Conservation (phyloP, 345 rosid genomes). For the Gossypium herbaceum region DNA sequence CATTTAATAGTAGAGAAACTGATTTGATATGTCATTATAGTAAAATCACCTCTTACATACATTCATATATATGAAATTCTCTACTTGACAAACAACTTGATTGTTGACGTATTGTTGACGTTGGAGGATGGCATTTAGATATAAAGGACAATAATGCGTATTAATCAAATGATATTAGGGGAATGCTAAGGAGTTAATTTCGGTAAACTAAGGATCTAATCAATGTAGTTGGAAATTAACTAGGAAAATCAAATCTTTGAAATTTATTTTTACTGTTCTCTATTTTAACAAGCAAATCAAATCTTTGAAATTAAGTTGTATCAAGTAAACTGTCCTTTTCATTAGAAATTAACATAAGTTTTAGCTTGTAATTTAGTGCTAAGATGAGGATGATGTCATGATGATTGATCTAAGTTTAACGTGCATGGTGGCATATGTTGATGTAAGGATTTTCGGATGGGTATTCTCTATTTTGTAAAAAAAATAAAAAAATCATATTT, state of each 20-base stretch:
- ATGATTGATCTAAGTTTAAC: too few relatives aligned
- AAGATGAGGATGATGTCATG: too few relatives aligned
- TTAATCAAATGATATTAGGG: neutral
- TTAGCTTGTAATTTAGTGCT: too few relatives aligned
- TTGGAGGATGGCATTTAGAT: neutral
- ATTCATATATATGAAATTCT: neutral
- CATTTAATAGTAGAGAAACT: too few relatives aligned
- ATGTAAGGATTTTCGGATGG: too few relatives aligned
- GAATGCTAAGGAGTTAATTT: neutral
- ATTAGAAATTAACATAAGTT: neutral
- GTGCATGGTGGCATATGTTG: too few relatives aligned
- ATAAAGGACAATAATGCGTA: neutral
- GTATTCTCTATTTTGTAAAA: too few relatives aligned
- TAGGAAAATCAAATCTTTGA: neutral
- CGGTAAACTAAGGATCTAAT: neutral
- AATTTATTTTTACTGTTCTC: neutral
- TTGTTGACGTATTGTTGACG: neutral
- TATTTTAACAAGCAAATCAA: neutral
- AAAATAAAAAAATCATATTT: too few relatives aligned
- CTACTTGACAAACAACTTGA: neutral
- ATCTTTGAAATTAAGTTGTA: neutral
- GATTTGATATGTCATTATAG: too few relatives aligned
- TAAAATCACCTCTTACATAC: too few relatives aligned
- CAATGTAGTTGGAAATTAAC: neutral
- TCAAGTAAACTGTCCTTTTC: neutral